Evolutionary conservation across 495 filamentous ascomycete genomes (phyloP), one percentile per base, ranked within the genome.

Genomic region (Neurospora sp.): DNA sequence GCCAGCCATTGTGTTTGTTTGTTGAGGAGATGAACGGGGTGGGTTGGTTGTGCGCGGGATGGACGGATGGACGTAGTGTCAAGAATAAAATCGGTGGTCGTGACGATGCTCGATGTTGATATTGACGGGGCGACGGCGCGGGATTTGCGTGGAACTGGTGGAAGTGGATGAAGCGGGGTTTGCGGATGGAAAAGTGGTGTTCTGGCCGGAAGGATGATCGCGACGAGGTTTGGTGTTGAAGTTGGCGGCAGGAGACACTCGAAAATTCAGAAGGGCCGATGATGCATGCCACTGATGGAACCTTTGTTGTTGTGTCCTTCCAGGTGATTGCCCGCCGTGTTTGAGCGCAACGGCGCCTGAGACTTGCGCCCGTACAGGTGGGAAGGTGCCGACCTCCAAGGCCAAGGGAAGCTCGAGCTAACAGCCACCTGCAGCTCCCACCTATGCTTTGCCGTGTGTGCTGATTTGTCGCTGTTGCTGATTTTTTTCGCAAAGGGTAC

Each of bases 1-100:
- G 76, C 93, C 93, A 82, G 93, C 84, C 85, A 86, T 86, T 83
- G 77, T 83, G 80, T 75, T 35, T 35, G 54, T 66, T 66, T 62
- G 54, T 62, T 62, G 54, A 9, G 23, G 54, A 35, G 70, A 70
- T 78, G 76, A 71, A 73, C 69, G 74, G 76, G 77, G 71, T 62
- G 54, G 11, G 10, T 31, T 31, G 23, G 54, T 31, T 70, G 76
- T 75, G 79, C 75, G 76, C 80, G 78, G 76, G 77, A 72, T 77
- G 78, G 71, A 44, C 72, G 77, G 42, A 59, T 73, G 71, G 20
- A 16, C 44, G 48, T 20, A 31, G 35, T 40, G 62, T 59, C 31
- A 70, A 72, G 73, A 75, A 72, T 37, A 72, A n/a, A 69, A 31
- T 69, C 23, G 54, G 38, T 23, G 12, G 42, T 9, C 27, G 41